Conservation (phyloP, 2,329 filamentous ascomycete genomes). For the Sclerotinia nivalis region DNA sequence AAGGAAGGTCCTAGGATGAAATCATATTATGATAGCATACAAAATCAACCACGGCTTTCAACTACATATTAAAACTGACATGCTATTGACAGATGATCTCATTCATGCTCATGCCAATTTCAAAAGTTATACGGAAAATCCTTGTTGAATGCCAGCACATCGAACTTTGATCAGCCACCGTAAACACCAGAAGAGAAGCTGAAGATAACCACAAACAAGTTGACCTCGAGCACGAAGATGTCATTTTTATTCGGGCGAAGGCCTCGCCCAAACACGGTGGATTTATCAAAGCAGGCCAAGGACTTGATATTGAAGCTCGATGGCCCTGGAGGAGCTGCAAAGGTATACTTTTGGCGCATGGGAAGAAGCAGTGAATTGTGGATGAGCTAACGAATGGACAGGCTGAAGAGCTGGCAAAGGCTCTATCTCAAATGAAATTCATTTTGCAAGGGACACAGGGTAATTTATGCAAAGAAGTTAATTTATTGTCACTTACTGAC, state of each 20-base stretch:
- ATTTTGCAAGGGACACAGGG: constrained; percentile 91
- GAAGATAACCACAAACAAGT: constrained; percentile 23
- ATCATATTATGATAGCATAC: constrained; percentile 18
- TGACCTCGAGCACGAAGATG: constrained; percentile 49
- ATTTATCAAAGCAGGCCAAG: constrained; percentile 54
- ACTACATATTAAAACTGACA: constrained; percentile 15
- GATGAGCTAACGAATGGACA: constrained; percentile 44
- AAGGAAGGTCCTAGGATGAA: constrained; percentile 24
- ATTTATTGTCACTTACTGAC: constrained; percentile 23
- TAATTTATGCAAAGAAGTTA: constrained; percentile 44
- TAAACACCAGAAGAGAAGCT: constrained; percentile 28
- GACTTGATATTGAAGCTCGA: constrained; percentile 63
- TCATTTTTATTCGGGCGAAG: constrained; percentile 68
- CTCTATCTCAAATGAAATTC: constrained; percentile 87
- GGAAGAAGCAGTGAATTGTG: constrained; percentile 11
- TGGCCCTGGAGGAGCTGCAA: constrained; percentile 55
- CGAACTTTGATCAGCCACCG: constrained; percentile 17
- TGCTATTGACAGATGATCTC: constrained; percentile 13
- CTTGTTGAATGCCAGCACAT: constrained; percentile 27
- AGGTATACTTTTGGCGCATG: constrained; percentile 47
- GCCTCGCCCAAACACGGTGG: constrained; percentile 61
- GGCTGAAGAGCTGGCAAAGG: constrained; percentile 85
- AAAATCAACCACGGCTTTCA: constrained; percentile 12
- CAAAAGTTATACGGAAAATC: constrained; percentile 18
- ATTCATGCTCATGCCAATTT: constrained; percentile 19